A percentile compares a stretch with the other conserved stretches of the same genome.
Conservation (phyloP, 2,329 filamentous ascomycete genomes). For the Penicillium expansum region DNA sequence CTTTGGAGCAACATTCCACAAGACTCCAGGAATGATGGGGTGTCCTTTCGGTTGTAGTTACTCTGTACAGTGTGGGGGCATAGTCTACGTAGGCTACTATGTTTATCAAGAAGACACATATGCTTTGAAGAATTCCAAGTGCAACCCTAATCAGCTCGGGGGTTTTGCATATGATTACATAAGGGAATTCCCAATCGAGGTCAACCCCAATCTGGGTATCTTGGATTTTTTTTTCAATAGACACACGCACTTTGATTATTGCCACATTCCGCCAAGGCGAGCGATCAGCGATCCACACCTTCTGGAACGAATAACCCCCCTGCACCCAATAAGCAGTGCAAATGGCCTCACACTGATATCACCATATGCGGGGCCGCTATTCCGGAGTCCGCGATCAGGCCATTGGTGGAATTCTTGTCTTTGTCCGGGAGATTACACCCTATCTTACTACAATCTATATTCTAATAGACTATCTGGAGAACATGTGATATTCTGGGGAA, state of each 20-base stretch:
- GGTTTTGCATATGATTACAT: conserved; percentile 6
- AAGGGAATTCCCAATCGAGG: neutral
- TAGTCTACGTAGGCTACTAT: neutral
- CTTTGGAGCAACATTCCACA: conserved; percentile 6
- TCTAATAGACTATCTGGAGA: neutral
- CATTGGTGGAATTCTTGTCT: conserved; percentile 5
- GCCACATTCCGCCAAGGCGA: conserved; percentile 18
- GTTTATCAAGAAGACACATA: neutral
- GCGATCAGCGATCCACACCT: conserved; percentile 28
- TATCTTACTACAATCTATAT: neutral
- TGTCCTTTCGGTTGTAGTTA: neutral
- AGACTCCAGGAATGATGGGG: neutral
- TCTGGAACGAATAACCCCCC: conserved; percentile 21
- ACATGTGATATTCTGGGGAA: conserved; percentile 9
- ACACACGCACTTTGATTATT: conserved; percentile 7
- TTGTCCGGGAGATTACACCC: neutral
- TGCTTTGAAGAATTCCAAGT: neutral
- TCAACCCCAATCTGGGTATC: neutral
- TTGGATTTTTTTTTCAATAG: neutral
- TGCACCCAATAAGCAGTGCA: conserved; percentile 13
- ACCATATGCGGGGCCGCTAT: conserved; percentile 22
- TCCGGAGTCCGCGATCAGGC: conserved; percentile 5
- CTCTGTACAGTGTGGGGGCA: neutral
- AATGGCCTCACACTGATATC: conserved; percentile 23
- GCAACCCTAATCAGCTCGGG: conserved; percentile 2